Evolutionary conservation across 306 rosid genomes (phyloP).

Genomic region (Myrica gale): DNA sequence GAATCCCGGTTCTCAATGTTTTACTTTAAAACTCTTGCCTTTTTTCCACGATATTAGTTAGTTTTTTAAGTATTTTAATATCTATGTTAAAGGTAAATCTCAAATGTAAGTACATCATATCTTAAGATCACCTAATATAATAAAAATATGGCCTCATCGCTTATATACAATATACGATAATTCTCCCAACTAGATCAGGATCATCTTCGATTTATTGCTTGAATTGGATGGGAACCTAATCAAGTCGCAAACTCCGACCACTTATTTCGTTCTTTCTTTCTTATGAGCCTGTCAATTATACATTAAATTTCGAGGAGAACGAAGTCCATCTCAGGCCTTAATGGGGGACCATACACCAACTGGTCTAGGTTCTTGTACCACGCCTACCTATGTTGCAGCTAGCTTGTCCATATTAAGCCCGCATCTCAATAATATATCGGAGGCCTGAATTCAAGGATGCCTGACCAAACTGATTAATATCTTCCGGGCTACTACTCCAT

Average conservation of each 20-base stretch:
- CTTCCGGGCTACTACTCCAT: neutral
- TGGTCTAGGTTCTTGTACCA: neutral
- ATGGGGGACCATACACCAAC: neutral
- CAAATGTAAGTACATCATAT: too few relatives aligned
- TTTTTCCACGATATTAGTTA: too few relatives aligned
- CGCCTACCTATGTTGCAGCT: neutral
- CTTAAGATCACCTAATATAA: too few relatives aligned
- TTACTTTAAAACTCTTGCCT: too few relatives aligned
- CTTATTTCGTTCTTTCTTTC: neutral
- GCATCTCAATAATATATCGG: neutral
- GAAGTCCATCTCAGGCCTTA: neutral
- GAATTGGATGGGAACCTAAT: too few relatives aligned
- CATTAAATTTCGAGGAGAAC: neutral
- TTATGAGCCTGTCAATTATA: neutral
- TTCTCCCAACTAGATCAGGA: too few relatives aligned
- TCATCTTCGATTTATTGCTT: too few relatives aligned
- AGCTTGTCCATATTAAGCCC: neutral
- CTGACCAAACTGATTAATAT: neutral
- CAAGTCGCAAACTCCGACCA: neutral
- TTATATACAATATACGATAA: too few relatives aligned
- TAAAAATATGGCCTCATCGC: too few relatives aligned
- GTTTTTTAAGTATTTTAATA: too few relatives aligned
- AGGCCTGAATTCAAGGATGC: neutral
- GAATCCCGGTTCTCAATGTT: too few relatives aligned
- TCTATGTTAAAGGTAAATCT: too few relatives aligned